Evolutionary conservation across 129 eudicot species (phyloP).

Genomic region (Tagetes patula): DNA sequence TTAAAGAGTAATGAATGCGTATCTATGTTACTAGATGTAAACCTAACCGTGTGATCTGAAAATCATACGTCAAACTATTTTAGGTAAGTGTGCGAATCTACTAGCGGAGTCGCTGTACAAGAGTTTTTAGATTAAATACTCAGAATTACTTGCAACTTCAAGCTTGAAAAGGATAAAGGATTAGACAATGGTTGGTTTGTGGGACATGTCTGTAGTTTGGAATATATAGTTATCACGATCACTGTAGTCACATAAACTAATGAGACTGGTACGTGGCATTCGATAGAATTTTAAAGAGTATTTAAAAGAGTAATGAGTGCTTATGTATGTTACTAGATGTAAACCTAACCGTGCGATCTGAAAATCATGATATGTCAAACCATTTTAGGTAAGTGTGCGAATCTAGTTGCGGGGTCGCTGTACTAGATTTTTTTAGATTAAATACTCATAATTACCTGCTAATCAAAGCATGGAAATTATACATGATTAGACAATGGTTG

Average conservation of each 20-base stretch:
- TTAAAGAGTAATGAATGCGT: neutral
- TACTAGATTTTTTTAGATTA: slow-evolving; percentile 15
- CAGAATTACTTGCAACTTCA: neutral
- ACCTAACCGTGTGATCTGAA: neutral
- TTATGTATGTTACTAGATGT: slow-evolving; percentile 1
- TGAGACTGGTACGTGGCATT: neutral
- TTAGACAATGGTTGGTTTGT: neutral
- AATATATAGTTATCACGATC: too few relatives aligned
- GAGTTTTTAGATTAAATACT: slow-evolving; percentile 10
- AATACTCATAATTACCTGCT: neutral
- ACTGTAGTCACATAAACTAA: neutral
- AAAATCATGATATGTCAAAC: neutral
- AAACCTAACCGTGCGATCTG: slow-evolving; percentile 3
- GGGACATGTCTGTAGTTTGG: neutral
- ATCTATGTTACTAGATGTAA: slow-evolving; percentile 4
- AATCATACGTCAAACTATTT: neutral
- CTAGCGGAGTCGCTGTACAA: slow-evolving; percentile 1
- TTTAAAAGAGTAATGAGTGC: neutral
- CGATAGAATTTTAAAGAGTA: neutral
- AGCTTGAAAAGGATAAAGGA: neutral
- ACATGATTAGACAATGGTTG: neutral
- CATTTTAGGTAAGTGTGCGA: neutral
- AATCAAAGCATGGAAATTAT: neutral
- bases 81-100: slow-evolving; percentile 3
- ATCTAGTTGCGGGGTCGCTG: slow-evolving; percentile 10